Evolutionary conservation across 257 asterid species (phyloP), one percentile per base, ranked within the genome.

Genomic region (Rehmannia glutinosa): DNA sequence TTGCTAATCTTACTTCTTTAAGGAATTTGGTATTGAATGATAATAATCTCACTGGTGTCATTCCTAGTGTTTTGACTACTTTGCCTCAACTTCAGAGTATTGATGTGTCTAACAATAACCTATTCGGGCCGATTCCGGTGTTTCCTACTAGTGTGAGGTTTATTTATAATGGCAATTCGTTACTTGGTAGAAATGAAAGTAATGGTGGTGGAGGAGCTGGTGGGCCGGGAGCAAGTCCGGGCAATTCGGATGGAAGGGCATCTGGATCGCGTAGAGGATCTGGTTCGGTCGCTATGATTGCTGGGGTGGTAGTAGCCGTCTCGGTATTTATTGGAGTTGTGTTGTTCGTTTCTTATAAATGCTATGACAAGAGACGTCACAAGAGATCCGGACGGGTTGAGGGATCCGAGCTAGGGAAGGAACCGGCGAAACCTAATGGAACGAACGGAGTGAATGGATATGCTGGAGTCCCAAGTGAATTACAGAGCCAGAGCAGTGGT

Each of bases 401-500:
- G 63, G 91, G 88, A 4, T 80, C 94, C 0, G 92, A 88, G 78
- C 74, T 64, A 71, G 87, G 89, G 69, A 81, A 78, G 15, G 95
- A 86, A 63, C 70, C 83, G 83, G 82, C 55, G 13, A 85, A 79
- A 67, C 43, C 83, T 21, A 73, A 52, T 64, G 79, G 73, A 13
- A 46, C 21, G 4, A 78, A 78, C 30, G 80, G 85, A 23, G 72
- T 64, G 0, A 82, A 71, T 71, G 82, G 86, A 25, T 66, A 81
- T 70, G 78, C 52, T 23, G 87, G 88, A 6, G 76, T 28, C 2
- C 65, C 84, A 0, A 84, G 81, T 77, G 95, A 93, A 6, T 55
- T 88, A 38, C 88, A 80, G 70, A 93, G 95, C 81, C 95, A 83
- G 68, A 81, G 92, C 77, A 90, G 97, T 10, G 86, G 89, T 57